phyloP scores from a whole-genome alignment of 176 grass and related monocot genomes.

The Bolboschoenus planiculmis region DNA sequence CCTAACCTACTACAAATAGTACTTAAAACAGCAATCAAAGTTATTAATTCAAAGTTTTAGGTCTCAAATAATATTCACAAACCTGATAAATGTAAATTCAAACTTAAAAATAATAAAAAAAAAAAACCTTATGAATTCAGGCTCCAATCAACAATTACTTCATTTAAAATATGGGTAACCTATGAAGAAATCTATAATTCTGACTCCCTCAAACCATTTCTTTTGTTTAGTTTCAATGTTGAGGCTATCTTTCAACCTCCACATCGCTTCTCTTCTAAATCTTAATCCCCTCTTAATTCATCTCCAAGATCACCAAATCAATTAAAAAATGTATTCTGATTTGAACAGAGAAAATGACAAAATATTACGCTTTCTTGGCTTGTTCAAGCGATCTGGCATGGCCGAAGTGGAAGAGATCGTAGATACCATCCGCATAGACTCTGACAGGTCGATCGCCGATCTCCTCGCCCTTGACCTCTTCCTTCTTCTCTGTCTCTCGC shows the following conservation, averaged over 20 bases:
- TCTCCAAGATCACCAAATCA: background rate
- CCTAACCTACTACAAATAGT: background rate
- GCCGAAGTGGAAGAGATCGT: constrained; percentile 94
- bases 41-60: background rate
- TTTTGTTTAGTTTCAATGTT: background rate
- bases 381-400: constrained; percentile 87
- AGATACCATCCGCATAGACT: constrained; percentile 87
- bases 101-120: background rate
- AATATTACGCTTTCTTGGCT: constrained; percentile 67
- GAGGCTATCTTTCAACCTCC: background rate
- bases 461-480: constrained; percentile 9
- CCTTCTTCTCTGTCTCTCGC: constrained; percentile 10
- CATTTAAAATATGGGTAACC: background rate
- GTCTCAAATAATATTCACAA: background rate
- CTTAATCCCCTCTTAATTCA: background rate
- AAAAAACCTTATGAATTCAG: background rate
- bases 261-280: background rate
- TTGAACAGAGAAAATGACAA: background rate
- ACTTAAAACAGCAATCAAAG: background rate
- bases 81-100: background rate
- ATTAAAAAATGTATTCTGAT: too few species aligned
- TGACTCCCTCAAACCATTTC: background rate
- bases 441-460: constrained; percentile 50
- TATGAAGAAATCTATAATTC: background rate
- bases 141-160: background rate